Conservation (phyloP, 1,139 yeast species). For the Debaryomycetaceae sp. region DNA sequence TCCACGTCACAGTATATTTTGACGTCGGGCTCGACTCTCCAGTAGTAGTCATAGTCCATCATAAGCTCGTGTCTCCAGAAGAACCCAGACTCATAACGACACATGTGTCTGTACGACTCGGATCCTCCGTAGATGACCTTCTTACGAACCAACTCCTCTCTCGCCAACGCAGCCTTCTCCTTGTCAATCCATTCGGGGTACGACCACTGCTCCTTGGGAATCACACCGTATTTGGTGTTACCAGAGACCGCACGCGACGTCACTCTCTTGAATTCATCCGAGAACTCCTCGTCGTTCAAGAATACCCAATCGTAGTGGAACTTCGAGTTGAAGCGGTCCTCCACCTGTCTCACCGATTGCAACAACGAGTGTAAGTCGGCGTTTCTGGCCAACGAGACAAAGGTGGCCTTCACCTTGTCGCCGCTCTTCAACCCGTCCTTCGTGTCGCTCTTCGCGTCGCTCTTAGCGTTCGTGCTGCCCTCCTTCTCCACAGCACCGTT, state of each 20-base stretch:
- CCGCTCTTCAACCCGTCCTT: not conserved
- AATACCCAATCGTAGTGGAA: slow-evolving; percentile 48
- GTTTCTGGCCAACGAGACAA: slow-evolving; percentile 45
- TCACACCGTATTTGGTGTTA: slow-evolving; percentile 39
- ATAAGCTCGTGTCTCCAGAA: slow-evolving; percentile 75
- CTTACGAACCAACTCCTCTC: slow-evolving; percentile 50
- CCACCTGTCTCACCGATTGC: slow-evolving; percentile 42
- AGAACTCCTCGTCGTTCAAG: slow-evolving; percentile 41
- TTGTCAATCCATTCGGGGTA: slow-evolving; percentile 59
- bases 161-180: slow-evolving; percentile 50
- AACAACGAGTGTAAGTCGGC: slow-evolving; percentile 32
- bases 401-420: slow-evolving; percentile 38
- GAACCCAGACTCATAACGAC: slow-evolving; percentile 88
- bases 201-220: slow-evolving; percentile 46
- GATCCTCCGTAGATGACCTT: slow-evolving; percentile 60
- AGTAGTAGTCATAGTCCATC: slow-evolving; percentile 76
- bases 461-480: not conserved
- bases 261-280: slow-evolving; percentile 36
- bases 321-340: slow-evolving; percentile 42
- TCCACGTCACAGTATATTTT: slow-evolving; percentile 74
- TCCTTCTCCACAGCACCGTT: slow-evolving; percentile 8
- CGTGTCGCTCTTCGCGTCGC: slow-evolving; percentile 7
- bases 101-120: slow-evolving; percentile 76
- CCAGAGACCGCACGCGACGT: slow-evolving; percentile 37
- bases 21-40: slow-evolving; percentile 94